Evolutionary conservation across 306 rosid genomes (phyloP).

Genomic region (Delonix regia): DNA sequence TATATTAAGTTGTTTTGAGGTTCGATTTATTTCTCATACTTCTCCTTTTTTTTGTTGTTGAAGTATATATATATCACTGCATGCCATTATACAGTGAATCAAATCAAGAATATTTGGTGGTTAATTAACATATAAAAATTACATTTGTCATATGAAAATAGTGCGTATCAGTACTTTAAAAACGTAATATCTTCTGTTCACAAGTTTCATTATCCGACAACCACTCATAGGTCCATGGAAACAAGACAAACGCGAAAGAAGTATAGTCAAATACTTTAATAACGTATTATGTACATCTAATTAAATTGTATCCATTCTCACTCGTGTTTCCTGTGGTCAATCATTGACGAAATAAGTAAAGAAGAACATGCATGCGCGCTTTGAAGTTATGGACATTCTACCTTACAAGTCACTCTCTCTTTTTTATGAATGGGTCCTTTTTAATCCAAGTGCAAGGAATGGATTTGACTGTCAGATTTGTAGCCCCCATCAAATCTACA

Average conservation of each 20-base stretch:
- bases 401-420: slow-evolving; percentile 24
- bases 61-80: too few species aligned
- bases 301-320: background rate
- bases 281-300: too few species aligned
- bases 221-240: too few species aligned
- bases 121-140: background rate
- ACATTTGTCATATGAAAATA: background rate
- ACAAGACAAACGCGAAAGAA: background rate
- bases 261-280: background rate
- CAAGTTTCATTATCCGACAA: too few species aligned
- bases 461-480: slow-evolving; percentile 38
- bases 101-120: background rate
- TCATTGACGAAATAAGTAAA: slow-evolving; percentile 28
- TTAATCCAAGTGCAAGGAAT: slow-evolving; percentile 45
- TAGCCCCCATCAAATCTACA: slow-evolving; percentile 54
- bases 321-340: background rate
- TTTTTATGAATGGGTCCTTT: slow-evolving; percentile 34
- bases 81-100: background rate
- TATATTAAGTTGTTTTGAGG: too few species aligned
- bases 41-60: too few species aligned
- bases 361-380: slow-evolving; percentile 7
- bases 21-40: too few species aligned
- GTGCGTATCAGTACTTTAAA: background rate
- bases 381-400: background rate
- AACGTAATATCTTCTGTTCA: too few species aligned